Base-by-base conservation (phyloP, 768 basidiomycete species). In the Suillus ampliporus region DNA sequence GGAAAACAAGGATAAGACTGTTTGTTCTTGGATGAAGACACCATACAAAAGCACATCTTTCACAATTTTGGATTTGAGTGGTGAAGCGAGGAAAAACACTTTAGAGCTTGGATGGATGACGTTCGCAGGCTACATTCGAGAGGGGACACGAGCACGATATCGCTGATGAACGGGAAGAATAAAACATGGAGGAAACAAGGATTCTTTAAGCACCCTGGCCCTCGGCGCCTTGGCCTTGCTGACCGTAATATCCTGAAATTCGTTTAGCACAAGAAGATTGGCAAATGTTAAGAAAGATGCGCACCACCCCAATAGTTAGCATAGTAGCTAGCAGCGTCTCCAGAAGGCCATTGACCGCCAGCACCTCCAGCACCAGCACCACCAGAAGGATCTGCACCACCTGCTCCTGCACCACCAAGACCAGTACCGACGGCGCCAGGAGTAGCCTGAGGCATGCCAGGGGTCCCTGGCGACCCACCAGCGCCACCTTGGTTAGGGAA, bases 241-340 rank as follows among this genome's bases (percentile, higher is more conserved):
- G 92, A 57, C 86, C 85, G 68, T 94, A 94, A 71, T 94, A 94
- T 66, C 91, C 92, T 94, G 58, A 2, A 57, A 65, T 69, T 56
- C 56, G 71, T 60, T 44, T 60, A 34, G 11, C 19, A 56, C 63
- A 34, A 17, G 11, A 19, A 26, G 41, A 19, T 46, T 26, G 44
- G 31, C 35, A 28, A 40, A 46, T 5, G 40, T 14, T 19, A 57
- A 17, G 21, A 19, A 53, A 38, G 62, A 57, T 50, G 80, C 88
- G 70, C 63, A 93, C 91, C 90, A 73, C 90, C 89, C 91, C 91
- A 92, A 73, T 92, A 92, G 72, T 90, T 90, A 60, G 86, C 86
- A 76, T 92, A 92, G 76, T 92, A 92, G 63, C 83, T 83, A 71
- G 79, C 89, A 61, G 90, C 87, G 71, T 92, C 91, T 52, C 87